Evolutionary conservation across 257 asterid species (phyloP).

Genomic region (Nicotiana sylvestris): DNA sequence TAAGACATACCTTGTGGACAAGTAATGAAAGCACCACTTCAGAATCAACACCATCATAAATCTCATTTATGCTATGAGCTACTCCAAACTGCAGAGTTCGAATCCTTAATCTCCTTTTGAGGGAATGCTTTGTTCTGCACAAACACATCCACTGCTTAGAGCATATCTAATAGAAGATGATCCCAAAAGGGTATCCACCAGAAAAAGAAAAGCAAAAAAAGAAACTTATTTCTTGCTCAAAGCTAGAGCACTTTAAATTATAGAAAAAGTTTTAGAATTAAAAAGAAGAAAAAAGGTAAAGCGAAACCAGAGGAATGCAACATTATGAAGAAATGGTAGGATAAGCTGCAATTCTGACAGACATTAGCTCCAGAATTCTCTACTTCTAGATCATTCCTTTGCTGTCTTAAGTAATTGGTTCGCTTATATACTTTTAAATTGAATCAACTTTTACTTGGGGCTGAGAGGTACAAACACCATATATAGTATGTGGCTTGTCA

Average conservation of each 20-base stretch:
- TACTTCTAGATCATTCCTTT: background rate
- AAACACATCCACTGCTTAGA: slow-evolving; percentile 13
- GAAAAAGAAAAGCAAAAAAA: background rate
- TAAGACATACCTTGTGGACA: slow-evolving; percentile 73
- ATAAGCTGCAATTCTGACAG: background rate
- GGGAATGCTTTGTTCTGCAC: slow-evolving; percentile 68
- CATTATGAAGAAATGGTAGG: background rate
- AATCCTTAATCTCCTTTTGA: slow-evolving; percentile 89
- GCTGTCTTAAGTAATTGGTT: background rate
- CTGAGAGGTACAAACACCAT: background rate
- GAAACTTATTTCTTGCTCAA: background rate
- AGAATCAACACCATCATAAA: slow-evolving; percentile 87
- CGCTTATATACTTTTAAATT: background rate
- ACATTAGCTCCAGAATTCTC: background rate
- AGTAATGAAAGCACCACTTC: slow-evolving; percentile 89
- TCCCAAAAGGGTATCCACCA: slow-evolving; percentile 5
- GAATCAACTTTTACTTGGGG: background rate
- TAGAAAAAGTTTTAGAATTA: background rate
- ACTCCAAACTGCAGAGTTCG: slow-evolving; percentile 74
- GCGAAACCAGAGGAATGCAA: background rate
- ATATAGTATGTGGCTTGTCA: background rate
- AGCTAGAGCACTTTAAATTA: background rate
- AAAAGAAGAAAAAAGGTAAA: background rate
- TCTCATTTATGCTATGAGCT: slow-evolving; percentile 72
- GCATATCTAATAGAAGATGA: background rate